Base-by-base conservation (phyloP, 257 asterid genomes). In the Solanum etuberosum region DNA sequence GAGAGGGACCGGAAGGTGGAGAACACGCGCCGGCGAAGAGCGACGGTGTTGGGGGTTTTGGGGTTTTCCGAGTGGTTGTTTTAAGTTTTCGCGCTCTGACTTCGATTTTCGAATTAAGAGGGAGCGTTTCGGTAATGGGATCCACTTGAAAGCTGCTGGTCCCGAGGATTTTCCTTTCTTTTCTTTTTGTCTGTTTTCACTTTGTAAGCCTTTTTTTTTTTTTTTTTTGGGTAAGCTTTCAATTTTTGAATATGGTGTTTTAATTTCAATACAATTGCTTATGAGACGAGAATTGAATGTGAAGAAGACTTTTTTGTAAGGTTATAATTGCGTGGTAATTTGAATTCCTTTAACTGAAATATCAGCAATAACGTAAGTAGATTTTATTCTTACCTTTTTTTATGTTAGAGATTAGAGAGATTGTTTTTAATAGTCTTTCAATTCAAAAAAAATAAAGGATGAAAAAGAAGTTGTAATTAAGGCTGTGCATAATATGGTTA, bases 11-110 rank as follows among this genome's bases (percentile, higher is more conserved):
- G 61, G 37, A 9, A 38, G 63, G 83, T 31, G 68, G 68, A 18
- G 20, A 18, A 48, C 70, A 81, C 85, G 85, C 68, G 31, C 84
- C 34, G 59, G 35, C 23, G 1, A 5, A 37, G 81, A 72, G 80
- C 48, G 83, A 27, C 61, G 14, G 65, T 27, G 63, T 21, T 25
- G 25, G 84, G 85, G 10, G 9, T 73, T 78, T 51, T 3, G 59
- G 42, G 25, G 14, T 15, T 15, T 67, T 23, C 13, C 51, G 18
- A 10, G 29, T 1, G 15, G 7, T 57, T n/a, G 4, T 29, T 87
- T 68, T 78, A 86, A 90, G 88, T 90, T 94, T 94, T 94, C 93
- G 95, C 96, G 96, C 92, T 92, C 86, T 65, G 84, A 77, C 59
- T 84, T 89, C 63, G 65, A 89, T 77, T 88, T 94, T 94, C 91